Evolutionary conservation across 2,329 filamentous ascomycete species (phyloP), one percentile per base, ranked within the genome.

Genomic region (Claviceps arundinis): DNA sequence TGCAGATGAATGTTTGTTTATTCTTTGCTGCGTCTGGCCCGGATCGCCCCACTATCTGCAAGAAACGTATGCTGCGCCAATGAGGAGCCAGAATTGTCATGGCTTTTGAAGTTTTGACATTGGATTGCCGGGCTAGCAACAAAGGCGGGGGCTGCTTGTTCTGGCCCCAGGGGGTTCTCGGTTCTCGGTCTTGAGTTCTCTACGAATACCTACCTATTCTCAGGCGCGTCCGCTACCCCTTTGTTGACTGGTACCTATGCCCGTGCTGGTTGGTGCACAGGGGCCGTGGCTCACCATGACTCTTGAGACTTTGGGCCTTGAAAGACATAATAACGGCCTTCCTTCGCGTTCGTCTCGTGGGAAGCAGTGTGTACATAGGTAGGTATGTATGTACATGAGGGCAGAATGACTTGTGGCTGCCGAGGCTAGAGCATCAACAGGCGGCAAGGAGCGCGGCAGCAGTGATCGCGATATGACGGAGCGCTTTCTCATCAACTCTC

Each of bases 391-490:
- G 2, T 30, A 34, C 9, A 3, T 9, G 3, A 30, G 30, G 9
- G 9, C 30, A 34, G 30, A 11, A 34, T 34, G 30, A 34, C 30
- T 34, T 34, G 30, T 34, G 30, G 30, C 30, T 34, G 9, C 17
- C 3, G n/a, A 24, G 34, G 48, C 48, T 38, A 11, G 48, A 50
- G 24, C n/a, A 9, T 16, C 14, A 42, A 11, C 46, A 48, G 34
- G 17, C 30, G 30, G 16, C 30, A 37, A 16, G 7, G 16, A 34
- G 38, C 24, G 38, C 38, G 48, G 30, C 41, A 50, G 26, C 41
- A 46, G 42, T 50, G 41, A 46, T 40, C 22, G 19, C 14, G 38
- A 47, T 34, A 51, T 51, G 50, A 51, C 44, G 44, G 44, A 51
- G 44, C 41, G 19, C 37, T 45, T 50, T 50, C 43, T 53, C 52